Evolutionary conservation across 768 basidiomycete genomes (phyloP).

Genomic region (Naganishia antarctica): DNA sequence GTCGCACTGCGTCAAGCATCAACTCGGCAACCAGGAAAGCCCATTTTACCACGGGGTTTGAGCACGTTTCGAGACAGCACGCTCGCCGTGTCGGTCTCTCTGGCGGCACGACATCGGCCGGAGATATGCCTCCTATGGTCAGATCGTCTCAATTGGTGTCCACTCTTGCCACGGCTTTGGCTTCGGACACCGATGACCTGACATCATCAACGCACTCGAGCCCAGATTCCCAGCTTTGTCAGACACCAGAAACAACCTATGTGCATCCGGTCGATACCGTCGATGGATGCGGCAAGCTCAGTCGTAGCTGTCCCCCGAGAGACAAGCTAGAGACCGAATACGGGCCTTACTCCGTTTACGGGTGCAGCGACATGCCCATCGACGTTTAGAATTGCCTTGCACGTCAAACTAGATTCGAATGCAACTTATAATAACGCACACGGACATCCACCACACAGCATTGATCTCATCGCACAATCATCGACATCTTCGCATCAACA

Average conservation of each 20-base stretch:
- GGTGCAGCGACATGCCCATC: constrained; percentile 16
- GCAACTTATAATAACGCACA: constrained; percentile 6
- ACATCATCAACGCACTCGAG: constrained; percentile 13
- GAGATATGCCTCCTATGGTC: constrained; percentile 3
- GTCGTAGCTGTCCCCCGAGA: not conserved
- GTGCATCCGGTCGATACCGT: constrained; percentile 9
- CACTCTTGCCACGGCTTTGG: not conserved
- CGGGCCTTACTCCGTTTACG: constrained; percentile 8
- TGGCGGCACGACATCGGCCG: constrained; percentile 1
- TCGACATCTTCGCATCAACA: not conserved
- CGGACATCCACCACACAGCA: not conserved
- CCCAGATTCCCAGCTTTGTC: constrained; percentile 11
- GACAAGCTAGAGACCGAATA: constrained; percentile 3
- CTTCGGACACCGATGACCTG: constrained; percentile 7
- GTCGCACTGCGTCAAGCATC: not conserved
- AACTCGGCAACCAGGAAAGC: not conserved
- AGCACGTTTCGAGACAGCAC: constrained; percentile 9
- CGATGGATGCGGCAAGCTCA: not conserved
- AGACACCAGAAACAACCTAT: constrained; percentile 3
- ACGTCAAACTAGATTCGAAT: too few relatives aligned
- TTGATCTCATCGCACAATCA: not conserved
- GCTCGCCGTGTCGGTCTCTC: constrained; percentile 14
- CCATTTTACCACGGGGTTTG: constrained; percentile 17
- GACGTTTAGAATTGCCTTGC: not conserved
- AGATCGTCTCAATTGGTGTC: not conserved